A percentile compares a stretch with the other conserved stretches of the same genome.
These are phyloP conservation scores for Raddia guianensis DNA, from an alignment of 176 grass and related monocot species.

Conservation along the genomic window DNA sequence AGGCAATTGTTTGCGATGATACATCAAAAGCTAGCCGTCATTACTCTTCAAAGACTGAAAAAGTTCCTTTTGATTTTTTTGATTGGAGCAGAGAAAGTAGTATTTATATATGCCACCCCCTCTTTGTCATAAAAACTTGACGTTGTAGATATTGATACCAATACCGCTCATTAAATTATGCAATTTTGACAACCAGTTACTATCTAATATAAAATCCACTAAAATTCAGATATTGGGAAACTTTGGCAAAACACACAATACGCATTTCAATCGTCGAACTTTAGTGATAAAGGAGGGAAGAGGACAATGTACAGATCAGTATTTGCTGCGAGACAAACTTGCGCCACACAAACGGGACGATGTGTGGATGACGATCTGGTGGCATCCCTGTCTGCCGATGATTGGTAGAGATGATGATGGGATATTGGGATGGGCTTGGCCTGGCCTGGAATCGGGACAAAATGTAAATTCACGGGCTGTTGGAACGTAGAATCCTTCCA, in stretches of 20 bases:
- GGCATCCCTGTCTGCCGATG: background rate
- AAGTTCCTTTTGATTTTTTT: background rate
- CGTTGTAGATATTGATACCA: no score
- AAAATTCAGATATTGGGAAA: no score
- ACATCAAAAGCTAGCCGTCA: background rate
- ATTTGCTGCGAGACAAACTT: conserved; percentile 21
- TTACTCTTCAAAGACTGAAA: background rate
- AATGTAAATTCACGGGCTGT: conserved; percentile 34
- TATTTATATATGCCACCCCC: background rate
- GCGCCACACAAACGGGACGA: background rate
- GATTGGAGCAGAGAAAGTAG: background rate
- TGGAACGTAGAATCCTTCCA: conserved; percentile 25
- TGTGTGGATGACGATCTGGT: background rate
- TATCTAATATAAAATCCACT: no score
- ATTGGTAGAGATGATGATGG: conserved; percentile 11
- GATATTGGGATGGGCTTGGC: background rate
- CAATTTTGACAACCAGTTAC: no score
- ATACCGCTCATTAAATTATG: no score
- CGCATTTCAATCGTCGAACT: no score
- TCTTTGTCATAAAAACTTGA: no score
- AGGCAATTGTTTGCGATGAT: background rate
- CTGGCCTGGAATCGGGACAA: conserved; percentile 38
- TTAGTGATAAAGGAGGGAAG: background rate
- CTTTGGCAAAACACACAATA: no score
- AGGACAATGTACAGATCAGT: conserved; percentile 8